Evolutionary conservation across 164 flowering plant genomes (phyloP), one percentile per base, ranked within the genome.

Genomic region (Houttuynia cordata): DNA sequence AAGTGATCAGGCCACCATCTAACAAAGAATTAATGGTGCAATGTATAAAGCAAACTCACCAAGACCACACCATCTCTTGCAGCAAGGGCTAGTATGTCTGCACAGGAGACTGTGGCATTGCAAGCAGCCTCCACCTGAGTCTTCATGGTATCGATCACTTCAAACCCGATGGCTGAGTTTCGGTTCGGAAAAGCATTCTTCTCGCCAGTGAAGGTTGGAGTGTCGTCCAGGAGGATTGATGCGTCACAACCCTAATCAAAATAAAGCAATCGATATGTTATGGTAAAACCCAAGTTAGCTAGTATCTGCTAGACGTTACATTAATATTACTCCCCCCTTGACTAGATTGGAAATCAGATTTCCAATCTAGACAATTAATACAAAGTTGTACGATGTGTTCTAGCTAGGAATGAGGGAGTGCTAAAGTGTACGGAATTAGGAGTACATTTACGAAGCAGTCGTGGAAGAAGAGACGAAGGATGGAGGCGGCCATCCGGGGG

Each of bases 371-470:
- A 30, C 6, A 30, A 30, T 30, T 30, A n/a, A n/a, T n/a, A n/a
- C n/a, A n/a, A n/a, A n/a, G n/a, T n/a, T n/a, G n/a, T n/a, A n/a
- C n/a, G n/a, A n/a, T n/a, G n/a, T n/a, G n/a, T n/a, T 30, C 37
- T 30, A 14, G 12, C 4, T 10, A 10, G 49, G 12, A n/a, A n/a
- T n/a, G 49, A 30, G 17, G 9, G 49, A 10, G 12, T 10, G 49
- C 4, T 4, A 42, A 12, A 10, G 49, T 10, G 49, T 42, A 14
- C 7, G 17, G 49, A 42, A 1, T 17, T 8, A 57, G 34, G 6
- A 7, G 10, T 34, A 73, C 72, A 30, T 73, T 69, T 24, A 73
- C 76, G 20, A 73, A 69, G 67, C 76, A 73, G 37, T 73, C 70
- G 51, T 69, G 73, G 64, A 73, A 69, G 63, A 62, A 60, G 24